Percentiles rank a stretch among this genome's conserved stretches.
Evolutionary conservation across 164 flowering plant genomes (phyloP).

Genomic region (Sextonia rubra): DNA sequence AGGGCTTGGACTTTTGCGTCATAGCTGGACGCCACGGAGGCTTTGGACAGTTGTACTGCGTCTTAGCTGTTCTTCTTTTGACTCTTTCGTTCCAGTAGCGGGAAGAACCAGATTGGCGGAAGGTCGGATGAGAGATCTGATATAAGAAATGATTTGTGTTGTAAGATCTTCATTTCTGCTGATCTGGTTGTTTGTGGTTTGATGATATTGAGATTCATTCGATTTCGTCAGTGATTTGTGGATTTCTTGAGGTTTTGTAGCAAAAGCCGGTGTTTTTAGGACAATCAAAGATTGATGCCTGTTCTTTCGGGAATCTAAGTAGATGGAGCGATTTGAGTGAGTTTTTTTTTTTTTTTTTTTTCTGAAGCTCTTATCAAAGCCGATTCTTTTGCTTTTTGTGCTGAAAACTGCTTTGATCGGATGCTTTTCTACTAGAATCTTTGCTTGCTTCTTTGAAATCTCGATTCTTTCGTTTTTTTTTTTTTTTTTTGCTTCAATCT

Average conservation of each 20-base stretch:
- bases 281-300: neutral
- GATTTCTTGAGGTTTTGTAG: neutral
- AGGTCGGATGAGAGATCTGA: neutral
- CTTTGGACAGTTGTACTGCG: slow-evolving; percentile 3
- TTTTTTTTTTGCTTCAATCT: too few species aligned
- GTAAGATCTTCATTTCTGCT: neutral
- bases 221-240: neutral
- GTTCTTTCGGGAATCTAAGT: slow-evolving; percentile 4
- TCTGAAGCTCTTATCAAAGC: neutral
- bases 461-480: too few species aligned
- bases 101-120: neutral
- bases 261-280: neutral
- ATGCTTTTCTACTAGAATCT: too few species aligned
- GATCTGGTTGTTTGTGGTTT: neutral
- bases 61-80: neutral
- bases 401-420: too few species aligned
- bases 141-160: neutral
- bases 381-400: too few species aligned
- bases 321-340: neutral
- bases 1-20: slow-evolving; percentile 6
- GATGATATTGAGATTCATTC: neutral
- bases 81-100: neutral
- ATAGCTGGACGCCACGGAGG: neutral
- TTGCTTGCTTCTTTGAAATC: too few species aligned
- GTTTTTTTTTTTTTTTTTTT: neutral